Percentiles rank a stretch among this genome's conserved stretches.
These are phyloP conservation scores for Peronospora farinosa DNA, from an alignment of 352 stramenopile genomes.

Conservation along the genomic window DNA sequence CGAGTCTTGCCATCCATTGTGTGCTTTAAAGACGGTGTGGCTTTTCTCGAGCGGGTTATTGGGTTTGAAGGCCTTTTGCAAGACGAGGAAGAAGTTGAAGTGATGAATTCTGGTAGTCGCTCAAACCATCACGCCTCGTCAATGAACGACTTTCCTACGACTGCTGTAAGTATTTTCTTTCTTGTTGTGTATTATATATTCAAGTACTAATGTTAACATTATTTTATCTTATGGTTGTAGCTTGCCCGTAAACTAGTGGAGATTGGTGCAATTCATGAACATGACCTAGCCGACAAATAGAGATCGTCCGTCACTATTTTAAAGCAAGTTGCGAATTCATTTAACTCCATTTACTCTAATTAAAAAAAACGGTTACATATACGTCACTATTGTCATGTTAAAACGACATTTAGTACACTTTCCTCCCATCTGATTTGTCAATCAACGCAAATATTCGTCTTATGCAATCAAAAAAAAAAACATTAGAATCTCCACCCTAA, in stretches of 20 bases:
- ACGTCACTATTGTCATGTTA: no score
- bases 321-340: neutral
- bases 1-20: slow-evolving; percentile 91
- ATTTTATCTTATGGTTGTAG: slow-evolving; percentile 28
- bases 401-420: no score
- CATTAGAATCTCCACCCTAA: no score
- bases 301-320: neutral
- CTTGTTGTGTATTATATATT: neutral
- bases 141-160: slow-evolving; percentile 56
- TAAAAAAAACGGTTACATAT: no score
- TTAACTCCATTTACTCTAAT: no score
- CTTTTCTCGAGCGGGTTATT: slow-evolving; percentile 81
- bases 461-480: no score
- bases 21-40: slow-evolving; percentile 89
- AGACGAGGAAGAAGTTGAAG: slow-evolving; percentile 55
- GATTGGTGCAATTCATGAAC: slow-evolving; percentile 51
- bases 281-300: slow-evolving; percentile 36
- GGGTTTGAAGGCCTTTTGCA: slow-evolving; percentile 92
- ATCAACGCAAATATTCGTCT: no score
- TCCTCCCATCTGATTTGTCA: no score
- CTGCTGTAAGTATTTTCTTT: slow-evolving; percentile 31
- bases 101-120: slow-evolving; percentile 34
- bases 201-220: neutral
- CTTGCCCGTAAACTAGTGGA: slow-evolving; percentile 50
- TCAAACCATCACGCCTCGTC: slow-evolving; percentile 35